Base-by-base conservation (phyloP, 768 basidiomycete genomes). In the Mycena filopes region DNA sequence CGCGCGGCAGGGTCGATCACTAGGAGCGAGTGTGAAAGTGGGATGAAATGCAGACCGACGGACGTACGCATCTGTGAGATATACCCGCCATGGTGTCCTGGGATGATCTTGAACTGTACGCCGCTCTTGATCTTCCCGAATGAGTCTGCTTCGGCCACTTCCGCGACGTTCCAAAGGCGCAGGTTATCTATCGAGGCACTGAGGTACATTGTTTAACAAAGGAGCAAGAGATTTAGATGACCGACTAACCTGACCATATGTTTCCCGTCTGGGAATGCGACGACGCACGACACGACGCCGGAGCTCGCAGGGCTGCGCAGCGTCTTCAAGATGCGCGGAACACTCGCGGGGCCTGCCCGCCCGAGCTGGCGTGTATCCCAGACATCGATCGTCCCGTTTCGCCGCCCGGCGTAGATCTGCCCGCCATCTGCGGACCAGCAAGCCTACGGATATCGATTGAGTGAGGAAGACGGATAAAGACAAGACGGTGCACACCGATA, bases 131-230 rank as follows among this genome's bases (percentile, higher is more conserved):
- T 78, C 73, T 84, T 89, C 58, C 87, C 86, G 51, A 76, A 84
- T 20, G 83, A 82, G 67, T 95, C 94, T 15, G 81, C 75, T 72
- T 92, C 90, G 40, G 84, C 86, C 28, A 89, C 88, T 60, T 95
- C 93, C 15, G 89, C 86, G 15, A 93, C 91, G 70, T 98, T 95
- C 96, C 96, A 98, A 41, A 98, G 77, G 15, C 97, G 87, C 66
- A 99, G 86, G 73, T 97, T 97, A 79, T 99, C 97, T 53, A 90
- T 84, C 11, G 95, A 97, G 12, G 95, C 97, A 69, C 94, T 96
- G 71, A 28, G 71, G 29, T 65, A 64, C 55, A 50, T 33, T 45
- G 55, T 51, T 57, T 63, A 41, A 60, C 67, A 70, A 65, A 60
- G 53, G 60, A 31, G 57, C 55, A 18, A 56, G 81, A 15, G 36